These are phyloP conservation scores for Leptosphaerulina australis DNA, from an alignment of 2,329 filamentous ascomycete genomes.

Conservation along the genomic window DNA sequence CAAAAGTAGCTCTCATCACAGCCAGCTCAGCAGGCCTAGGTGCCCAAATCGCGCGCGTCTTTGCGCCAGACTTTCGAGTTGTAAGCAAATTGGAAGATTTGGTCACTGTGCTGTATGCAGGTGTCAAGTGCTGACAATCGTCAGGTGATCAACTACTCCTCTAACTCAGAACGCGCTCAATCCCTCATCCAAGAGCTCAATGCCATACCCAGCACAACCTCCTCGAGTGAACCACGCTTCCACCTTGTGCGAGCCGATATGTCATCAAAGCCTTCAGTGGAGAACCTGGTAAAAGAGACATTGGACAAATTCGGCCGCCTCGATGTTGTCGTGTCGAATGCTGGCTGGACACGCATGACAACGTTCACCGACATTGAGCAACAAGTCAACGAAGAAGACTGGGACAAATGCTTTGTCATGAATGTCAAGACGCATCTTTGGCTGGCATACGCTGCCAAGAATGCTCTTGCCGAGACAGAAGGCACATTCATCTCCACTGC, in stretches of 20 bases:
- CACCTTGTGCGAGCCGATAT: constrained; percentile 56
- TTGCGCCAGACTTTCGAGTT: constrained; percentile 55
- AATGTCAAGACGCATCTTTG: constrained; percentile 62
- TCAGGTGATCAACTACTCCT: constrained; percentile 57
- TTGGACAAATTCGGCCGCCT: constrained; percentile 54
- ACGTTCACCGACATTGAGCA: constrained; percentile 64
- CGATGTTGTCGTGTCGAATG: constrained; percentile 56
- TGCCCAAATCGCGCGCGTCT: constrained; percentile 54
- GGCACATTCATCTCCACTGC: constrained; percentile 70
- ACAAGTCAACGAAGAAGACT: constrained; percentile 65
- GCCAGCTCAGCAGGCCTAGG: constrained; percentile 57
- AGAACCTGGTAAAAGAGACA: constrained; percentile 53
- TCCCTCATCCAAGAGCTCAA: constrained; percentile 52
- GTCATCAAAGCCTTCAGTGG: constrained; percentile 50
- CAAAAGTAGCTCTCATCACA: constrained; percentile 56
- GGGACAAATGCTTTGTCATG: constrained; percentile 68
- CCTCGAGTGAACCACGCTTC: constrained; percentile 45
- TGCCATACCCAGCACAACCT: constrained; percentile 42
- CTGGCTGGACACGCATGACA: constrained; percentile 68
- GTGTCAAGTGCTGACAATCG: not conserved
- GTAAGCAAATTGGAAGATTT: constrained; percentile 36
- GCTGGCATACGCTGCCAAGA: constrained; percentile 63
- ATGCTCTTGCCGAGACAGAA: constrained; percentile 64
- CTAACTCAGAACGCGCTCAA: constrained; percentile 51
- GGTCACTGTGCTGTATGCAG: not conserved